These are phyloP conservation scores for Apiotrichum brassicae DNA, from an alignment of 1,284 basidiomycete genomes.

Conservation along the genomic window DNA sequence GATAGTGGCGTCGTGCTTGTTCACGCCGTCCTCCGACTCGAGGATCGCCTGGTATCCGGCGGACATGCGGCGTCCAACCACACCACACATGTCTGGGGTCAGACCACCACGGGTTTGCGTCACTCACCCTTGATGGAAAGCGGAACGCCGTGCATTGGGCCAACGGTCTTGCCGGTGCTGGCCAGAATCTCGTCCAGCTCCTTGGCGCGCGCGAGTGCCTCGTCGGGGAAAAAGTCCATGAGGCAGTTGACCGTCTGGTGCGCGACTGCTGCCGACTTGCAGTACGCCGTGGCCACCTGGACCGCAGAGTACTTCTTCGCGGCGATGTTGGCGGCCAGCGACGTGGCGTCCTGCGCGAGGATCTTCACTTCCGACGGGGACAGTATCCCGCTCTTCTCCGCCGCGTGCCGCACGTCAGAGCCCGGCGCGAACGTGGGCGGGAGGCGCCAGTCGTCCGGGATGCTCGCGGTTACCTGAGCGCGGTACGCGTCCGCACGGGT, in stretches of 20 bases:
- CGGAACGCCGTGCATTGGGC: constrained; percentile 59
- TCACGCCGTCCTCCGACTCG: constrained; percentile 9
- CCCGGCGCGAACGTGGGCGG: neutral
- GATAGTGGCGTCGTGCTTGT: constrained; percentile 8
- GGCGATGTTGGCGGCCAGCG: constrained; percentile 35
- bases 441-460: constrained; percentile 16
- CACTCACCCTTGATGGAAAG: constrained; percentile 53
- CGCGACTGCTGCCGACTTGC: constrained; percentile 24
- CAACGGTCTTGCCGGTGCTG: constrained; percentile 51
- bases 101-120: neutral
- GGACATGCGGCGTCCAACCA: constrained; percentile 38
- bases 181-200: constrained; percentile 56
- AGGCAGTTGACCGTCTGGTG: constrained; percentile 56
- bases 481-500: constrained; percentile 8
- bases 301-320: constrained; percentile 21
- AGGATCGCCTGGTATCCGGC: constrained; percentile 19
- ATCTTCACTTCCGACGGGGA: constrained; percentile 25
- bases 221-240: constrained; percentile 62
- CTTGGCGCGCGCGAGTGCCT: constrained; percentile 55
- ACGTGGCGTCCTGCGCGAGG: constrained; percentile 34
- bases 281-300: constrained; percentile 29
- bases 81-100: constrained; percentile 39
- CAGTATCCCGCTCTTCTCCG: constrained; percentile 17
- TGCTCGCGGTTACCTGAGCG: constrained; percentile 4
- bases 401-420: constrained; percentile 12